A percentile compares a stretch with the other conserved stretches of the same genome.
Conservation (phyloP, 225 moss, liverwort and hornwort species). For the Rhytidiadelphus loreus region DNA sequence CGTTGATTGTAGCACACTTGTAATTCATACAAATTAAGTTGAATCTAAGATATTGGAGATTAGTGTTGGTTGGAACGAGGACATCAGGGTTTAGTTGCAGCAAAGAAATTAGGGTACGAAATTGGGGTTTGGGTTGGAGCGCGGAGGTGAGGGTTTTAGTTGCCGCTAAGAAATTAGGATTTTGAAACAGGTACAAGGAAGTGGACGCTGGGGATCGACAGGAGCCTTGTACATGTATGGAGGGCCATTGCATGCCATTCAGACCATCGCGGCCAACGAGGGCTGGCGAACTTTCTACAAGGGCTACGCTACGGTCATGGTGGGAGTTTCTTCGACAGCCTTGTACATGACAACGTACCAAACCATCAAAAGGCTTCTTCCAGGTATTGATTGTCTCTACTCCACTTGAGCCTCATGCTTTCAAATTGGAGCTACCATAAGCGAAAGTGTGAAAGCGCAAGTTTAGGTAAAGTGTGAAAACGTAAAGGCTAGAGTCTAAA, state of each 20-base stretch:
- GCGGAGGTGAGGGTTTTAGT: neutral
- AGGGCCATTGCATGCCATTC: slow-evolving; percentile 28
- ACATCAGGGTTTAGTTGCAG: neutral
- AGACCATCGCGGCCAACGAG: slow-evolving; percentile 43
- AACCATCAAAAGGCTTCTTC: slow-evolving; percentile 47
- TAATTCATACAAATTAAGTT: neutral
- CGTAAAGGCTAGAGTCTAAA: neutral
- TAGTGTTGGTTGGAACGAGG: neutral
- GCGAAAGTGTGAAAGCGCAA: neutral
- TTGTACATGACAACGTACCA: slow-evolving; percentile 70
- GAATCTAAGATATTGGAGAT: neutral
- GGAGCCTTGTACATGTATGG: slow-evolving; percentile 43
- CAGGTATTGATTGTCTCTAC: slow-evolving; percentile 23
- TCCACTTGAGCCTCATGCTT: neutral
- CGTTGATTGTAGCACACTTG: neutral
- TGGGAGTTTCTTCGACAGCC: slow-evolving; percentile 43
- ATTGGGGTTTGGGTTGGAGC: neutral
- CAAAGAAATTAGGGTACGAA: neutral
- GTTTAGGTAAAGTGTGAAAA: neutral
- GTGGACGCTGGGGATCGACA: slow-evolving; percentile 14
- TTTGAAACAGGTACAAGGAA: slow-evolving; percentile 46
- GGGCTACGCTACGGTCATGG: slow-evolving; percentile 45
- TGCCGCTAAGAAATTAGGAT: neutral
- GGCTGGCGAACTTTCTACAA: slow-evolving; percentile 72
- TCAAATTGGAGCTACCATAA: neutral